Evolutionary conservation across 2,329 filamentous ascomycete genomes (phyloP), one percentile per base, ranked within the genome.

Genomic region (Pseudogymnoascus sp.): DNA sequence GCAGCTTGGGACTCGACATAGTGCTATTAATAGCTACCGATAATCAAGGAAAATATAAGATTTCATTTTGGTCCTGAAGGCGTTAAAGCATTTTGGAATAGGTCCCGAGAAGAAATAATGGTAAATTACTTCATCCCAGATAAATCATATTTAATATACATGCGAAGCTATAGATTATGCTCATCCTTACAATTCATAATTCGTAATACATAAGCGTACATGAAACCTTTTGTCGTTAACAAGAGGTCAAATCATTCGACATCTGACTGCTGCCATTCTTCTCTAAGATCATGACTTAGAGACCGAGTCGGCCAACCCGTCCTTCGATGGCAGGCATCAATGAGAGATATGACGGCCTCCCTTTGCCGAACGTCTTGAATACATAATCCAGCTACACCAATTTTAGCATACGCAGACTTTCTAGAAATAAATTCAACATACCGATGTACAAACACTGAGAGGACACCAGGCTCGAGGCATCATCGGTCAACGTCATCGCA

Each of bases 391-490:
- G 77, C 76, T 62, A 68, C 41, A 70, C 37, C 6, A 2, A 23
- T 12, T 38, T 61, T 59, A 61, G 41, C 21, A 63, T 31, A 59
- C n/a, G 23, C 43, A 29, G 8, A 10, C 14, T 33, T 14, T 14
- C 21, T 31, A 14, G 11, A 45, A 2, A 45, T 21, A 23, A 23
- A 12, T 7, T 55, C 7, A 63, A 61, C 41, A 12, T 64, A 68
- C 66, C 74, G 14, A 71, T 73, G 59, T 74, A 79, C 0, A 79
- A 67, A 63, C 76, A 78, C 65, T 78, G 76, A 4, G 76, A 75
- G 5, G 74, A 77, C 67, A 78, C 74, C 12, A 79, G 69, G 52
- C 75, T 74, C n/a, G 74, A 76, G 8, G 74, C 74, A 61, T 75
- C 71, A 29, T 78, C 76, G 2, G 68, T 72, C 31, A 77, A 65